Evolutionary conservation across 768 basidiomycete genomes (phyloP), one percentile per base, ranked within the genome.

Genomic region (Lentinula detonsa): DNA sequence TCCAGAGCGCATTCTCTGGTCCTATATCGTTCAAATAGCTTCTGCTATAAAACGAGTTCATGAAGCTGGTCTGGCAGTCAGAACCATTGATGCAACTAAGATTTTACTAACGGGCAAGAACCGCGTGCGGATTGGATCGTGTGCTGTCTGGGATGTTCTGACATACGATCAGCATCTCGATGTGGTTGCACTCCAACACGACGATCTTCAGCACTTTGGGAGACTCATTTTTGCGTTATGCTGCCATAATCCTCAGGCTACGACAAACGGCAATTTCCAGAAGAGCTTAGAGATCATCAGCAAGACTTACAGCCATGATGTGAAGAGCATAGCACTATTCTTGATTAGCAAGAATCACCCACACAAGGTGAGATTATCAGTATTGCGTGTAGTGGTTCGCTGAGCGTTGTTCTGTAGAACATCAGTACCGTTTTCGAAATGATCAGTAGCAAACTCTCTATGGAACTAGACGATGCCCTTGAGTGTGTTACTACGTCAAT

Each of bases 101-200:
- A 82, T 99, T 46, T 68, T 99, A 54, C 73, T 96, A 34, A 95
- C 93, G 1, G 90, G 93, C 16, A 87, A 91, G 76, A 96, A 98
- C 74, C 83, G 94, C 53, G 72, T 98, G 33, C 86, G 93, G n/a
- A 81, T 98, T 43, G 82, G 88, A 63, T 90, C 93, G 0, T 94
- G 93, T 62, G 92, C 93, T 0, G 78, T 97, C 39, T 79, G 93
- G 51, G 96, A 99, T 66, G 87, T 97, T 5, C 76, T 98, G 46
- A 81, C 84, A 65, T 86, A 89, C 69, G 92, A 92, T 60, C 78
- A 85, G 7, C 82, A 78, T 18, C 81, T 85, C 64, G 86, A 89
- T 59, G 69, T 86, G 3, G 64, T 74, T 16, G 61, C 80, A 6
- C 73, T 86, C 48, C 91, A 94, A 76, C 93, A 95, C 75, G 95